These are phyloP conservation scores for Aureobasidium sp. DNA, from an alignment of 2,329 filamentous ascomycete genomes.

Conservation along the genomic window DNA sequence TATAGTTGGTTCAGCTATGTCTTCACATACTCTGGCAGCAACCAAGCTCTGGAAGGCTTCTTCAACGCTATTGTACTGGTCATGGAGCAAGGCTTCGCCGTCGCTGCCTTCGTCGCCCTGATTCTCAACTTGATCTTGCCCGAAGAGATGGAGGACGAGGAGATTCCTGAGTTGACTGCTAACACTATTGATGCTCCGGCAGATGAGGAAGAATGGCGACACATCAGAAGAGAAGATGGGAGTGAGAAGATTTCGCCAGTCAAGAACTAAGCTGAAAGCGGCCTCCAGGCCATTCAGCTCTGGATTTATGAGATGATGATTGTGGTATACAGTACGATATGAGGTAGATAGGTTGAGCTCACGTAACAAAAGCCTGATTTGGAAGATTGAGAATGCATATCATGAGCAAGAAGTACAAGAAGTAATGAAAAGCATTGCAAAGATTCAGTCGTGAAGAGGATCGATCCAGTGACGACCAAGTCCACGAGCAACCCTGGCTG, in stretches of 20 bases:
- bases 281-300: neutral
- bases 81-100: conserved; percentile 57
- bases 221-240: conserved; percentile 7
- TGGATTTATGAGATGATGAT: neutral
- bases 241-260: conserved; percentile 7
- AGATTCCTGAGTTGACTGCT: conserved; percentile 35
- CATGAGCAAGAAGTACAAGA: too few species aligned
- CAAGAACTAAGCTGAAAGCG: neutral
- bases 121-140: conserved; percentile 66
- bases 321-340: neutral
- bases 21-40: conserved; percentile 64
- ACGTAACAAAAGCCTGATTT: neutral
- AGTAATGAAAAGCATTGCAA: too few species aligned
- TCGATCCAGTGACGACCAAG: neutral
- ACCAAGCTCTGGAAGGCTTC: conserved; percentile 63
- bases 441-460: too few species aligned
- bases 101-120: conserved; percentile 67
- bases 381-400: neutral
- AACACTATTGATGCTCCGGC: conserved; percentile 32
- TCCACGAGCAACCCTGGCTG: neutral
- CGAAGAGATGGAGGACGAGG: conserved; percentile 64
- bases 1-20: conserved; percentile 61
- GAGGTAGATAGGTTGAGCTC: neutral
- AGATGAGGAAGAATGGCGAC: conserved; percentile 37
- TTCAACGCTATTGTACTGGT: conserved; percentile 55